Evolutionary conservation across 2,329 filamentous ascomycete genomes (phyloP), one percentile per base, ranked within the genome.

Genomic region (Blastomyces emzantsi): DNA sequence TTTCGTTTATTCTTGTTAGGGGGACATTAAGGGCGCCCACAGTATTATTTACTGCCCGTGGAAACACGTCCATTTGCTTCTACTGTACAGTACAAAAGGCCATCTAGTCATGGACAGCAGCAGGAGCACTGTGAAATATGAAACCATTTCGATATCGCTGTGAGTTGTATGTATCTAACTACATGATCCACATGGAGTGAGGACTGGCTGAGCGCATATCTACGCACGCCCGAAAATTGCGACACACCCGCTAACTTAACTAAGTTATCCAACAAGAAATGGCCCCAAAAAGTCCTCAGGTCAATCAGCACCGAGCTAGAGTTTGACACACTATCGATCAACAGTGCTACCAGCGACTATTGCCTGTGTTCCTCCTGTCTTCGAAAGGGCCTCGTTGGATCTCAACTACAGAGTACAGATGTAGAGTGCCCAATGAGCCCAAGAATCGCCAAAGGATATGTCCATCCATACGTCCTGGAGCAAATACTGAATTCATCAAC

Each of bases 221-320:
- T 47, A 43, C 36, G 41, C 57, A 47, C n/a, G 57, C 25, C 57
- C 33, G 57, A 47, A 59, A 60, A 47, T 60, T 60, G 57, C 39
- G 22, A 25, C 22, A 25, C 22, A 17, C 5, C 17, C 17, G 13
- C 19, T 25, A 30, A 30, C 2, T 30, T 30, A 4, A 30, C n/a
- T n/a, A 30, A 30, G n/a, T n/a, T 30, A 33, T 56, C 30, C 54
- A 22, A 56, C 54, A 33, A 13, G 2, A 33, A 28, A n/a, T n/a
- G 6, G 11, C 22, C 13, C 28, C 2, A 33, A 33, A 19, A 55
- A 9, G 6, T n/a, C 15, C 25, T n/a, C 15, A 33, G 25, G 19
- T 54, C 52, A 36, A 55, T 15, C 52, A 55, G 30, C 28, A 30
- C 6, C 8, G 4, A 28, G 11, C 11, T 15, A 51, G 49, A 17